Percentiles rank a stretch among this genome's conserved stretches.
Conservation (phyloP, 2,329 filamentous ascomycete genomes). For the Fusarium begoniae region DNA sequence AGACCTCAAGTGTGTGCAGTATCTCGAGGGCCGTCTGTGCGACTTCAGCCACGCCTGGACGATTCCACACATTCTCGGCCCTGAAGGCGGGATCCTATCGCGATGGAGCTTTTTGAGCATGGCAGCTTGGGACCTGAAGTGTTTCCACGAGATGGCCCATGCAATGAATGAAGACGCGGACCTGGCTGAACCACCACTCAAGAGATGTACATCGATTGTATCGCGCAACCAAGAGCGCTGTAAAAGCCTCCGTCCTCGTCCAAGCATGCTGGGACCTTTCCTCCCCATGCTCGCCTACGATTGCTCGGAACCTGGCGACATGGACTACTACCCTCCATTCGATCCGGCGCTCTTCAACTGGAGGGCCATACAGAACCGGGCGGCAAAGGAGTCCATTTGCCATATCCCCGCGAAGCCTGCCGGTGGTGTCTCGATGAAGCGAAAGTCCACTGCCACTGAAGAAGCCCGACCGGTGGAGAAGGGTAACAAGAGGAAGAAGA, state of each 20-base stretch:
- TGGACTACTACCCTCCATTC: background rate
- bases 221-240: background rate
- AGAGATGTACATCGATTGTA: background rate
- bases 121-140: conserved; percentile 20
- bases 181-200: background rate
- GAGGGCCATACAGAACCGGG: background rate
- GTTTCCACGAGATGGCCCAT: too few species aligned
- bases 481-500: background rate
- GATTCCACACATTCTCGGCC: background rate
- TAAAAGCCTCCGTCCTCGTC: background rate
- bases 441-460: background rate
- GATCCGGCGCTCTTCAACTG: conserved; percentile 15
- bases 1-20: conserved; percentile 18
- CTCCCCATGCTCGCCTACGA: conserved; percentile 1
- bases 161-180: too few species aligned
- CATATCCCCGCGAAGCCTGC: too few species aligned
- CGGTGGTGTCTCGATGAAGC: background rate
- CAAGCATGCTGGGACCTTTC: background rate
- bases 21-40: background rate
- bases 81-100: background rate
- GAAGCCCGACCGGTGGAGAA: background rate
- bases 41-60: conserved; percentile 22
- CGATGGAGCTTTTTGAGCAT: conserved; percentile 9
- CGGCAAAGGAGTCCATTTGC: background rate
- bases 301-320: background rate